A percentile compares a stretch with the other conserved stretches of the same genome.
These are phyloP conservation scores for Monascus purpureus DNA, from an alignment of 495 filamentous ascomycete genomes.

Conservation along the genomic window DNA sequence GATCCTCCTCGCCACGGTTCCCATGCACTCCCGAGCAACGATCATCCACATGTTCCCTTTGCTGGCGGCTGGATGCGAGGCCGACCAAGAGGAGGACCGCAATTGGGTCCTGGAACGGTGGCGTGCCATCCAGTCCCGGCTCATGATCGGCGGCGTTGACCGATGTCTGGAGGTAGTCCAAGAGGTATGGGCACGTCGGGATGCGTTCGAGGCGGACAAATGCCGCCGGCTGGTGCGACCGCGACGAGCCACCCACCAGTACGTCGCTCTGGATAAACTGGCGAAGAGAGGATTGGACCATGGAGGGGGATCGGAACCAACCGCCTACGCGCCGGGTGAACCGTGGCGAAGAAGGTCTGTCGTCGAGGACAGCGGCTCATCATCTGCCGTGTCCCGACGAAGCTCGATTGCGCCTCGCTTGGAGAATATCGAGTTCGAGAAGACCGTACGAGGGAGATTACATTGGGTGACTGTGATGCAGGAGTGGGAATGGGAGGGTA, in stretches of 20 bases:
- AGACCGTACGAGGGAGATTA: slow-evolving; percentile 51
- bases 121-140: slow-evolving; percentile 44
- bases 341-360: slow-evolving; percentile 4
- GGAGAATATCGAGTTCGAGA: slow-evolving; percentile 45
- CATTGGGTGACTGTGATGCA: slow-evolving; percentile 75
- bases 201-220: slow-evolving; percentile 30
- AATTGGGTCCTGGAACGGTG: slow-evolving; percentile 58
- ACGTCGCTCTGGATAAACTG: slow-evolving; percentile 3
- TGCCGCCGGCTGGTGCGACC: slow-evolving; percentile 7
- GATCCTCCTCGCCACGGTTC: slow-evolving; percentile 48
- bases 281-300: slow-evolving; percentile 4
- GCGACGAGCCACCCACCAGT: slow-evolving; percentile 5
- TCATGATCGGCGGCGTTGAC: slow-evolving; percentile 62
- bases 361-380: slow-evolving; percentile 1
- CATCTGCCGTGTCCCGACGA: slow-evolving; percentile 8
- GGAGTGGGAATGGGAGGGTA: slow-evolving; percentile 70
- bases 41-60: slow-evolving; percentile 72
- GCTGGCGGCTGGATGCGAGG: slow-evolving; percentile 58
- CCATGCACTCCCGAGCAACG: slow-evolving; percentile 45
- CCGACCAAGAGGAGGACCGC: slow-evolving; percentile 43
- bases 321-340: slow-evolving; percentile 4
- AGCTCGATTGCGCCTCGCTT: slow-evolving; percentile 19
- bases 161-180: slow-evolving; percentile 63
- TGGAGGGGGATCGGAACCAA: neutral
- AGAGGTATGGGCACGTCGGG: slow-evolving; percentile 51